Evolutionary conservation across 495 filamentous ascomycete species (phyloP), one percentile per base, ranked within the genome.

Genomic region (Penicillium macrosclerotiorum): DNA sequence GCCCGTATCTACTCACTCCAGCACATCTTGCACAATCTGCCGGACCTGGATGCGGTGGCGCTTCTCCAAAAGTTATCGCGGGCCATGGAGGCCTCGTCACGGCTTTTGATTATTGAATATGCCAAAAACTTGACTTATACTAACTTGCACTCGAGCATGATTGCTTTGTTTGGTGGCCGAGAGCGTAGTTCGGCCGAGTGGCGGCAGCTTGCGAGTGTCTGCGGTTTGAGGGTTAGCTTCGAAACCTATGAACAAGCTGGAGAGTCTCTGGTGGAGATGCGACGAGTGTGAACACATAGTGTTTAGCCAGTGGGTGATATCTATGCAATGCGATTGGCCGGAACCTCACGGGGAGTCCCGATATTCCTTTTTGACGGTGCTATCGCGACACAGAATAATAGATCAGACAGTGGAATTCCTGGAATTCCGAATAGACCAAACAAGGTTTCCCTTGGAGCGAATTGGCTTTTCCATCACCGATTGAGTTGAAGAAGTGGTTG

Each of bases 11-110:
- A 79, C 35, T 63, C 60, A 4, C 62, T 75, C 0, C 60, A 68
- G 26, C 67, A 65, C 42, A 68, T 75, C 8, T 49, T 75, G 16
- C 72, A 77, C 41, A 72, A 77, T 25, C 51, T 70, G 34, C 61
- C 68, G 1, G 68, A 72, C 34, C 36, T 70, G 20, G 67, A 68
- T 19, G 62, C 65, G 2, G 58, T 62, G 26, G 51, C 60, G 16
- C 52, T 75, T 30, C 33, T 74, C 22, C 65, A 72, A 45, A 73
- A 73, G 35, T 43, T 70, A 2, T 60, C 61, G 6, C 37, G 43
- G n/a, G 72, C 71, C 1, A 78, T 79, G 74, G 62, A 47, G 1
- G 61, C 67, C 1, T 56, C 67, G 8, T 78, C 74, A 1, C 64
- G 69, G 26, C 29, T 80, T 2, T 48, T 78, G 9, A 63, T 78